Evolutionary conservation across 768 basidiomycete genomes (phyloP).

Genomic region (Suillus occidentalis): DNA sequence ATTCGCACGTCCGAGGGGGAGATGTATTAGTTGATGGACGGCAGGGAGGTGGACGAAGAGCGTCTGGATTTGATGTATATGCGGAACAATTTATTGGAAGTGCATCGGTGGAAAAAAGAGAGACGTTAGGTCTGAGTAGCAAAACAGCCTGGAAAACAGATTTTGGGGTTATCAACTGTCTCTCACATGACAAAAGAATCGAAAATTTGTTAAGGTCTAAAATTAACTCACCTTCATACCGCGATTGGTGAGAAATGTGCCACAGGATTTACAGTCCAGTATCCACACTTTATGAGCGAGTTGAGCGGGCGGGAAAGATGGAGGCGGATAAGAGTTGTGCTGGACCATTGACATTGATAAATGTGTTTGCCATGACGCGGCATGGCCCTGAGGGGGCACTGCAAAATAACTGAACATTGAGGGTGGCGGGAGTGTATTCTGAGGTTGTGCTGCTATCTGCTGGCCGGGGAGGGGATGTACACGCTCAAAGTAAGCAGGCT

Average conservation of each 20-base stretch:
- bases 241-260: constrained; percentile 75
- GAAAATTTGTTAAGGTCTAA: constrained; percentile 1
- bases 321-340: constrained; percentile 41
- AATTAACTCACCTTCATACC: constrained; percentile 70
- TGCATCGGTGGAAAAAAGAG: constrained; percentile 83
- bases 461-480: constrained; percentile 9
- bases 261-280: constrained; percentile 73
- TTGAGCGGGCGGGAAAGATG: constrained; percentile 39
- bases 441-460: constrained; percentile 13
- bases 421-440: constrained; percentile 11
- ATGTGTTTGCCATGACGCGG: constrained; percentile 34
- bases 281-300: constrained; percentile 78
- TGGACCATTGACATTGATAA: constrained; percentile 37
- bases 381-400: constrained; percentile 14
- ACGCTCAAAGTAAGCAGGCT: constrained; percentile 19
- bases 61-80: constrained; percentile 49
- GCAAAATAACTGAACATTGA: constrained; percentile 31
- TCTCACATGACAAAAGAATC: constrained; percentile 7
- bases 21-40: constrained; percentile 34
- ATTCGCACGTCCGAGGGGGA: constrained; percentile 70
- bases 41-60: constrained; percentile 39
- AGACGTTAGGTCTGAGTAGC: constrained; percentile 76
- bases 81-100: constrained; percentile 76
- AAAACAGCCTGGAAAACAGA: constrained; percentile 63
- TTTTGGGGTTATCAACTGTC: not conserved